Conservation (phyloP, 2,329 filamentous ascomycete genomes). For the Aspergillus unguis region DNA sequence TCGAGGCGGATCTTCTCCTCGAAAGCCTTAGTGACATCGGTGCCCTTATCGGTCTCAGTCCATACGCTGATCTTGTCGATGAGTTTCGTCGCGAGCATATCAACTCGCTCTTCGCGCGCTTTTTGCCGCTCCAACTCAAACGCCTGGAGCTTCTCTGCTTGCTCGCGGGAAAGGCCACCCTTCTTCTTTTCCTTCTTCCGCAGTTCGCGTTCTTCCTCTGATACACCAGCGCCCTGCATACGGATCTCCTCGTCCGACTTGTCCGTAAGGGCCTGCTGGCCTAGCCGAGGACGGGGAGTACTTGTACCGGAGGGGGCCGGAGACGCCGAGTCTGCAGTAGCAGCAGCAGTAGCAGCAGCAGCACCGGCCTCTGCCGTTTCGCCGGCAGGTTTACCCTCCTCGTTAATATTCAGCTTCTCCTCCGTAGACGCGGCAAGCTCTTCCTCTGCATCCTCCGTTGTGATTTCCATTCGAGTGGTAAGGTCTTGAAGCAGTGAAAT, state of each 20-base stretch:
- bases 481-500: slow-evolving; percentile 98
- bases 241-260: slow-evolving; percentile 74
- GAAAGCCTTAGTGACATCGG: slow-evolving; percentile 82
- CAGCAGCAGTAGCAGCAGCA: slow-evolving; percentile 45
- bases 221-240: slow-evolving; percentile 62
- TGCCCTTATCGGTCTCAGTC: slow-evolving; percentile 92
- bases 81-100: slow-evolving; percentile 78
- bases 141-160: slow-evolving; percentile 83
- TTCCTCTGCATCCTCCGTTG: slow-evolving; percentile 74
- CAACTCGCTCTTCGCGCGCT: slow-evolving; percentile 84
- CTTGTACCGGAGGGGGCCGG: slow-evolving; percentile 40
- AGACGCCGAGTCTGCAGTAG: slow-evolving; percentile 10
- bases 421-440: slow-evolving; percentile 55
- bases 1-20: slow-evolving; percentile 91
- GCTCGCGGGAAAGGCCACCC: slow-evolving; percentile 80
- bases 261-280: slow-evolving; percentile 84
- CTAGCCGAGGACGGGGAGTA: slow-evolving; percentile 57
- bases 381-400: slow-evolving; percentile 41
- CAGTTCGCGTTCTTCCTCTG: slow-evolving; percentile 70
- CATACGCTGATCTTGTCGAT: slow-evolving; percentile 86
- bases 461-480: slow-evolving; percentile 97
- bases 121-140: slow-evolving; percentile 81
- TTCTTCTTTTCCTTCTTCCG: slow-evolving; percentile 87
- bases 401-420: slow-evolving; percentile 46
- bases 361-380: slow-evolving; percentile 32